Percentiles rank a stretch among this genome's conserved stretches.
Evolutionary conservation across 2,329 filamentous ascomycete genomes (phyloP).

Genomic region (Sporothrix curviconia): DNA sequence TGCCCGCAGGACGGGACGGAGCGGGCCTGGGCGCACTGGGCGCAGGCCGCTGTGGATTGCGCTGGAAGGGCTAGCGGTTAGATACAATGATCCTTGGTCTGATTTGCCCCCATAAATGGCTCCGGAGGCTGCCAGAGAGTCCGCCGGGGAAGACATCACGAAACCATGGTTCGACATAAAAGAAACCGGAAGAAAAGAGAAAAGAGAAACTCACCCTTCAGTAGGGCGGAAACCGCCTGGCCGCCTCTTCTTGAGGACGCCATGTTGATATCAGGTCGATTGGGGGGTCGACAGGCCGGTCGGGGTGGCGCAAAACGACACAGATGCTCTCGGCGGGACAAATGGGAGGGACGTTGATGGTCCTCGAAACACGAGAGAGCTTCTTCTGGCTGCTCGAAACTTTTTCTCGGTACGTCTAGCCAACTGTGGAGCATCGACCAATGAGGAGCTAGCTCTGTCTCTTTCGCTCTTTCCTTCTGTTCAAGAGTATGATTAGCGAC

Average conservation of each 20-base stretch:
- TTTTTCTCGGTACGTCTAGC: slow-evolving; percentile 8
- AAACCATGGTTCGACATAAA: neutral
- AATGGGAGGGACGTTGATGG: neutral
- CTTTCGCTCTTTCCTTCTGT: neutral
- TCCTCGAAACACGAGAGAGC: neutral
- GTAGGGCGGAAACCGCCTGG: slow-evolving; percentile 40
- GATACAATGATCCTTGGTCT: too few species aligned
- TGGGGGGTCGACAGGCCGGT: neutral
- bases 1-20: neutral
- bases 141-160: neutral
- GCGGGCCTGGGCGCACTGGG: slow-evolving; percentile 26
- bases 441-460: neutral
- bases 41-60: slow-evolving; percentile 22
- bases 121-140: too few species aligned
- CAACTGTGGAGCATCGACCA: neutral
- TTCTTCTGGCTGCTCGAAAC: slow-evolving; percentile 7
- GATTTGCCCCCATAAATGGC: too few species aligned
- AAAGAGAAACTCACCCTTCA: slow-evolving; percentile 37
- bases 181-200: too few species aligned
- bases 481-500: neutral
- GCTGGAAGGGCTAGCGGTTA: neutral
- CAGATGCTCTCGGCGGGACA: neutral
- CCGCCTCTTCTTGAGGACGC: slow-evolving; percentile 52
- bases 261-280: slow-evolving; percentile 31
- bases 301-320: neutral